Conservation (phyloP, 371 early-diverging fungal genomes). For the Mucor velutinosus region DNA sequence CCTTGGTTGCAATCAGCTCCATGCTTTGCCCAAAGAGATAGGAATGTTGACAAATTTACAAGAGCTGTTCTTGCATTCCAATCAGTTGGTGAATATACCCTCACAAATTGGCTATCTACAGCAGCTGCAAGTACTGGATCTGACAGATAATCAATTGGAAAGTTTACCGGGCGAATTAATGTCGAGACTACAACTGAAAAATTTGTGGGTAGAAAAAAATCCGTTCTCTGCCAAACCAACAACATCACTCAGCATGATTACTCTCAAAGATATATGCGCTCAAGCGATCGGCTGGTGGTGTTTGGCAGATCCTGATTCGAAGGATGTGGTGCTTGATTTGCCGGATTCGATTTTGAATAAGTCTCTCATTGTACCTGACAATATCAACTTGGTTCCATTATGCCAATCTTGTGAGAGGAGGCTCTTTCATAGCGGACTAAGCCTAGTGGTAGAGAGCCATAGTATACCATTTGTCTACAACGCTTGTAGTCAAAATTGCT, state of each 20-base stretch:
- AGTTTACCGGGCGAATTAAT: conserved; percentile 50
- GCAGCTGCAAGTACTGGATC: conserved; percentile 53
- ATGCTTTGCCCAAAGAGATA: conserved; percentile 83
- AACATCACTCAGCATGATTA: not conserved
- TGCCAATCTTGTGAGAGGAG: not conserved
- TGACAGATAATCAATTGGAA: conserved; percentile 57
- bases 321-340: not conserved
- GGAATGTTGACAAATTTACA: conserved; percentile 78
- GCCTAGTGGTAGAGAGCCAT: not conserved
- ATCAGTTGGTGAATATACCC: conserved; percentile 85
- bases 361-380: not conserved
- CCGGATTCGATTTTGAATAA: not conserved
- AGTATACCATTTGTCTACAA: conserved; percentile 4
- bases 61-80: conserved; percentile 93
- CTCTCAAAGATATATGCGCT: conserved; percentile 17
- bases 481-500: conserved; percentile 20
- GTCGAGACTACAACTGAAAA: conserved; percentile 11
- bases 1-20: conserved; percentile 88
- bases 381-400: not conserved
- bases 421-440: conserved; percentile 4
- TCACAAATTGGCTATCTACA: conserved; percentile 61
- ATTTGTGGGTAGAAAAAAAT: conserved; percentile 48
- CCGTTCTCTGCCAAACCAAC: conserved; percentile 23
- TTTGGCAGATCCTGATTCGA: conserved; percentile 7
- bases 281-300: conserved; percentile 22